Conservation (phyloP, 805 yeast species). For the Blastobotrys chiropterorum region DNA sequence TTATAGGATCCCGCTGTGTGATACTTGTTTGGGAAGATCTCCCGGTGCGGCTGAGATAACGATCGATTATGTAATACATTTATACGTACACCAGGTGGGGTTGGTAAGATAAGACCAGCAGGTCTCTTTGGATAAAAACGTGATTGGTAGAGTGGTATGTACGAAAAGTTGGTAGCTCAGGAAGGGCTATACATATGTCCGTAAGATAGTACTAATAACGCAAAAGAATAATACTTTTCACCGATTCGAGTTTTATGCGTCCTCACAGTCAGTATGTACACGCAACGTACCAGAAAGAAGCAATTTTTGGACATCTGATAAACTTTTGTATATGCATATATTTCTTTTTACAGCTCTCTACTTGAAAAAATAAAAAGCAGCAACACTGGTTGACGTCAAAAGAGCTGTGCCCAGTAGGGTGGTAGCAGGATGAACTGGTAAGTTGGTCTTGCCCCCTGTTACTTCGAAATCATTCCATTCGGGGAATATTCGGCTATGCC, state of each 20-base stretch:
- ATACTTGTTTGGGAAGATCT: background rate
- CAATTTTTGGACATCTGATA: background rate
- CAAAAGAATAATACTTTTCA: too few relatives aligned
- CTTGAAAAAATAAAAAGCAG: background rate
- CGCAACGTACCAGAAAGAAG: too few relatives aligned
- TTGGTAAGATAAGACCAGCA: too few relatives aligned
- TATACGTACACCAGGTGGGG: too few relatives aligned
- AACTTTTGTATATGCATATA: too few relatives aligned
- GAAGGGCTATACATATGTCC: too few relatives aligned
- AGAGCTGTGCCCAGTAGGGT: background rate
- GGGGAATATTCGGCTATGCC: conserved; percentile 10
- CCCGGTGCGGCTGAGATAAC: background rate
- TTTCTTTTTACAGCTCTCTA: background rate
- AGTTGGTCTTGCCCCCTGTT: conserved; percentile 7
- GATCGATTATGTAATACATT: too few relatives aligned
- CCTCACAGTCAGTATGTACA: too few relatives aligned
- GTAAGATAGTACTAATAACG: too few relatives aligned
- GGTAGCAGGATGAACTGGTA: conserved; percentile 7
- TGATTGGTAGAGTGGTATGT: too few relatives aligned
- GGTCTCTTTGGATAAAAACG: too few relatives aligned
- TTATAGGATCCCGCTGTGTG: background rate
- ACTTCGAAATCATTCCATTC: conserved; percentile 11
- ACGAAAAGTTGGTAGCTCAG: background rate
- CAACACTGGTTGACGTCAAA: background rate
- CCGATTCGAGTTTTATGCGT: too few relatives aligned